Evolutionary conservation across 352 stramenopile genomes (phyloP).

Genomic region (Proteromonas lacertae): DNA sequence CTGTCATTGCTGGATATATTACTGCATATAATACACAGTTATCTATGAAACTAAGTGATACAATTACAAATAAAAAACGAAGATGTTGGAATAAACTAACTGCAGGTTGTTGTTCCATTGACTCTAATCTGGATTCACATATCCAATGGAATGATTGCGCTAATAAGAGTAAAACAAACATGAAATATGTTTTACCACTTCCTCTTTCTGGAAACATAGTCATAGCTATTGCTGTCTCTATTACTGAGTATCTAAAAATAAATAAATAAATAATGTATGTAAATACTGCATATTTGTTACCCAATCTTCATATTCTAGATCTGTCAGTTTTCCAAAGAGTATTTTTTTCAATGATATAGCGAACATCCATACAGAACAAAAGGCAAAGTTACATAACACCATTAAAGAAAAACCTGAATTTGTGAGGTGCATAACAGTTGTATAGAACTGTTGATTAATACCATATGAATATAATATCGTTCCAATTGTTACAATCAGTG

Average conservation of each 20-base stretch:
- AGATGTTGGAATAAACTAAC: slow-evolving; percentile 4
- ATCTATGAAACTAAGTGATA: slow-evolving; percentile 1
- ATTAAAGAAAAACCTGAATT: slow-evolving; percentile 78
- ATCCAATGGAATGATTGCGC: slow-evolving; percentile 69
- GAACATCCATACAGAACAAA: neutral
- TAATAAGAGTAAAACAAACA: slow-evolving; percentile 77
- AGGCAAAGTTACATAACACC: slow-evolving; percentile 57
- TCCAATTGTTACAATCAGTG: slow-evolving; percentile 21
- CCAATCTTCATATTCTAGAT: slow-evolving; percentile 16
- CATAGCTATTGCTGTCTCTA: slow-evolving; percentile 89
- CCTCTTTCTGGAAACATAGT: slow-evolving; percentile 92
- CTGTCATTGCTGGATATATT: neutral
- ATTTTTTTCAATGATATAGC: neutral
- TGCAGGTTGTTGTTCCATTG: slow-evolving; percentile 10
- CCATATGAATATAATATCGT: slow-evolving; percentile 61
- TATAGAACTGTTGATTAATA: slow-evolving; percentile 75
- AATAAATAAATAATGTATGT: slow-evolving; percentile 2
- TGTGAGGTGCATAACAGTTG: slow-evolving; percentile 71
- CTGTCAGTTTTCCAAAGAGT: slow-evolving; percentile 28
- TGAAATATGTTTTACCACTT: slow-evolving; percentile 36
- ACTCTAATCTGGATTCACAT: slow-evolving; percentile 12
- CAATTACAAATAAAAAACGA: slow-evolving; percentile 4
- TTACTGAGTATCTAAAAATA: slow-evolving; percentile 62
- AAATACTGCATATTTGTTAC: slow-evolving; percentile 18
- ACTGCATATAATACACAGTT: slow-evolving; percentile 1